These are phyloP conservation scores for Herpetomonas tarakana DNA, from an alignment of 208 protist species.

Conservation along the genomic window DNA sequence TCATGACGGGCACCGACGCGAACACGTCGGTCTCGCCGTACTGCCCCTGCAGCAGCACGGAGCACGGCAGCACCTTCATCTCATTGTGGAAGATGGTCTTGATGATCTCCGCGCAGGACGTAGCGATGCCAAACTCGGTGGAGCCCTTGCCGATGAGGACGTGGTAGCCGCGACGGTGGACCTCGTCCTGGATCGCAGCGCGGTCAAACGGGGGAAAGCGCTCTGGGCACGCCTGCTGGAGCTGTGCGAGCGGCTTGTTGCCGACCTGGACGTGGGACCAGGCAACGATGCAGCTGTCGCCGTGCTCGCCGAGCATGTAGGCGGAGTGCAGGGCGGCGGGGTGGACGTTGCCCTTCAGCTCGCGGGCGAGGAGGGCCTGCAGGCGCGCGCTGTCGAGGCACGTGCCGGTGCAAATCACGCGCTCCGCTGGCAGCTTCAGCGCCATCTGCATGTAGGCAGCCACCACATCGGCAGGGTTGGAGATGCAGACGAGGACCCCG, in stretches of 20 bases:
- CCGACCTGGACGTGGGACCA: slow-evolving; percentile 34
- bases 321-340: slow-evolving; percentile 33
- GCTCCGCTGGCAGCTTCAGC: slow-evolving; percentile 27
- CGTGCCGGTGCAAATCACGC: slow-evolving; percentile 45
- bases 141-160: slow-evolving; percentile 38
- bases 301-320: slow-evolving; percentile 56
- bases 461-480: slow-evolving; percentile 37
- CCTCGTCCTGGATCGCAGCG: slow-evolving; percentile 28
- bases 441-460: slow-evolving; percentile 36
- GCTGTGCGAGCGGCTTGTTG: slow-evolving; percentile 33
- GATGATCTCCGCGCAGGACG: slow-evolving; percentile 30
- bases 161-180: slow-evolving; percentile 40
- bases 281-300: slow-evolving; percentile 40
- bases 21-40: slow-evolving; percentile 39
- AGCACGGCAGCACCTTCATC: slow-evolving; percentile 38
- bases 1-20: slow-evolving; percentile 35
- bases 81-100: slow-evolving; percentile 48
- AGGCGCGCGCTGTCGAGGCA: slow-evolving; percentile 39
- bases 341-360: slow-evolving; percentile 28
- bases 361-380: slow-evolving; percentile 27
- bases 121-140: slow-evolving; percentile 49
- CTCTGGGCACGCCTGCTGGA: slow-evolving; percentile 29
- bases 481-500: slow-evolving; percentile 41
- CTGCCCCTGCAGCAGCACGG: slow-evolving; percentile 36
- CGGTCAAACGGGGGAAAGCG: slow-evolving; percentile 43